Evolutionary conservation across 768 basidiomycete genomes (phyloP), one percentile per base, ranked within the genome.

Genomic region (Russula sp.): DNA sequence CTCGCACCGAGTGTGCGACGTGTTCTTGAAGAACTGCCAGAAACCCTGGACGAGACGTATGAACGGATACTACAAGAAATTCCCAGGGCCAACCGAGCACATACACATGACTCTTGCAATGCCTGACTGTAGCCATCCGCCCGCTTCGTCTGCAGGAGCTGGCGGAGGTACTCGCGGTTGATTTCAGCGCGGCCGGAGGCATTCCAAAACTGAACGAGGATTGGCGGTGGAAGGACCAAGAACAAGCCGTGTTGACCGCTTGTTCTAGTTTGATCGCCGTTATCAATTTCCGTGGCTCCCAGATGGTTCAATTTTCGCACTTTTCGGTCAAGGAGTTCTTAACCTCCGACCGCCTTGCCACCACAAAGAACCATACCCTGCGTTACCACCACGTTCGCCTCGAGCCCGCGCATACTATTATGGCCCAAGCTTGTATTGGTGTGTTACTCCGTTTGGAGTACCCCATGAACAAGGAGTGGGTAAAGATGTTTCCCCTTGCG

Each of bases 371-470:
- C 4, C 34, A 54, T 54, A 36, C 34, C n/a, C 36, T n/a, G n/a
- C 34, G 20, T 54, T 22, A 32, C 16, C 30, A 54, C 16, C n/a
- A 54, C 13, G 22, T 54, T 34, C 34, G 11, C n/a, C n/a, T 36
- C 5, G 32, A 54, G 13, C 34, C 34, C 13, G 52, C 52, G 11
- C 52, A 54, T 36, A 54, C 32, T 6, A 54, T 54, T 7, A 54
- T 36, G n/a, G 52, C 52, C 3, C 52, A 54, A 54, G 52, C 52
- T 22, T 54, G 52, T 54, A 22, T 54, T 22, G 52, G 13, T 1
- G 32, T 54, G 32, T 34, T 54, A 22, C 52, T 54, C 52, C n/a
- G 34, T 36, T 36, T 54, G 52, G 52, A 54, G 34, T 22, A 22
- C 34, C 50, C 50, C 16, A 46, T 30, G 1, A 22, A 61, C 34